phyloP scores from a whole-genome alignment of 2,329 filamentous ascomycete genomes.

The Dendryphion nanum region DNA sequence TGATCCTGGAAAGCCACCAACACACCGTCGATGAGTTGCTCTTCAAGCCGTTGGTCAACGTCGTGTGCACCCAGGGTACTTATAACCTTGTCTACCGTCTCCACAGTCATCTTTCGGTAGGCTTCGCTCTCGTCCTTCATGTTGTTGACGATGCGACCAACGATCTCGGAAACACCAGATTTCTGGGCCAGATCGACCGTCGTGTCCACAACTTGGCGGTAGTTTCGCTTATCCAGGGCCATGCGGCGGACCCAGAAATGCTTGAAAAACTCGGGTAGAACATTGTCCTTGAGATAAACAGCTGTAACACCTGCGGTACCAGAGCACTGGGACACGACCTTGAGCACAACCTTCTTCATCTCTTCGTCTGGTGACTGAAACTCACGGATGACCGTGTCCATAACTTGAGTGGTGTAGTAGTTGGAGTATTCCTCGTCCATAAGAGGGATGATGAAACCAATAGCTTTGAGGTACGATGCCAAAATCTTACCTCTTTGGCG shows the following conservation, averaged over 20 bases:
- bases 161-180: conserved; percentile 93
- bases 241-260: conserved; percentile 97
- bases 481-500: conserved; percentile 97
- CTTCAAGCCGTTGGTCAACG: conserved; percentile 87
- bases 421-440: conserved; percentile 99
- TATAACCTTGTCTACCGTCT: conserved; percentile 95
- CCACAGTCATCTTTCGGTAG: conserved; percentile 98
- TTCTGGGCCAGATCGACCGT: conserved; percentile 97
- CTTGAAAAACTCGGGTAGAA: conserved; percentile 96
- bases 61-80: conserved; percentile 91
- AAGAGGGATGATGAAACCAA: conserved; percentile 95
- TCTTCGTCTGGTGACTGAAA: conserved; percentile 97
- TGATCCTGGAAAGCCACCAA: conserved; percentile 97
- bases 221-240: conserved; percentile 96
- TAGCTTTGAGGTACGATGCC: conserved; percentile 93
- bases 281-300: conserved; percentile 90
- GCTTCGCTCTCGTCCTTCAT: conserved; percentile 97
- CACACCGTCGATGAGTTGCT: conserved; percentile 91
- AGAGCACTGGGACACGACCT: conserved; percentile 94
- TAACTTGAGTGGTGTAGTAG: conserved; percentile 97
- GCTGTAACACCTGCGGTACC: conserved; percentile 93
- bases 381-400: conserved; percentile 95
- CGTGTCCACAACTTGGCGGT: conserved; percentile 95
- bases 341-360: conserved; percentile 99
- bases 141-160: conserved; percentile 90